These are phyloP conservation scores for Dioszegia crocea DNA, from an alignment of 768 basidiomycete species.

Conservation along the genomic window DNA sequence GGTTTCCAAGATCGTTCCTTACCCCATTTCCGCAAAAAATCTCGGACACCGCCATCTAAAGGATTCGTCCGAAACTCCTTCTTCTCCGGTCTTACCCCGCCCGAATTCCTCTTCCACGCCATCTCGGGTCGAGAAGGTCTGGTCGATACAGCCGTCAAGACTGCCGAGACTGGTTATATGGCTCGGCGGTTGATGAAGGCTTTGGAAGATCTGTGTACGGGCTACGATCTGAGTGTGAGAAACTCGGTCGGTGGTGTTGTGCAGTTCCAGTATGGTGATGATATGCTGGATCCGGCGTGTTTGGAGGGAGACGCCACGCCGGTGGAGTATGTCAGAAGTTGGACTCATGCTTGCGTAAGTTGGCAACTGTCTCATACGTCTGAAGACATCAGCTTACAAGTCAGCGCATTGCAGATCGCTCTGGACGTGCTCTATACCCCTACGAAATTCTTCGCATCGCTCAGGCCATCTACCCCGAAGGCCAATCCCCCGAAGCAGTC, in stretches of 20 bases:
- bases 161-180: constrained; percentile 99
- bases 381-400: not conserved
- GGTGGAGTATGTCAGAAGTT: constrained; percentile 79
- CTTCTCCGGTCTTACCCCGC: constrained; percentile 82
- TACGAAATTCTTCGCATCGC: constrained; percentile 77
- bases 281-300: constrained; percentile 93
- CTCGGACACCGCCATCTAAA: constrained; percentile 90
- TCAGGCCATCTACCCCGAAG: constrained; percentile 34
- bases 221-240: constrained; percentile 92
- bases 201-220: constrained; percentile 89
- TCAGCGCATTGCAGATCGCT: constrained; percentile 63
- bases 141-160: constrained; percentile 99
- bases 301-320: constrained; percentile 94
- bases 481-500: not conserved
- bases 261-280: constrained; percentile 94
- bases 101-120: constrained; percentile 98
- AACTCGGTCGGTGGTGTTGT: constrained; percentile 93
- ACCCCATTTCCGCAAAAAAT: constrained; percentile 98
- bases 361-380: not conserved
- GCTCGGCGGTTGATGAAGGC: constrained; percentile 98
- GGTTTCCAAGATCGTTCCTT: constrained; percentile 98
- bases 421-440: constrained; percentile 68
- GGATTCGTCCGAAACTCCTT: constrained; percentile 98
- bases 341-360: constrained; percentile 74
- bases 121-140: constrained; percentile 97